These are phyloP conservation scores for Penicillium simplicissimum DNA, from an alignment of 495 filamentous ascomycete species.

Conservation along the genomic window DNA sequence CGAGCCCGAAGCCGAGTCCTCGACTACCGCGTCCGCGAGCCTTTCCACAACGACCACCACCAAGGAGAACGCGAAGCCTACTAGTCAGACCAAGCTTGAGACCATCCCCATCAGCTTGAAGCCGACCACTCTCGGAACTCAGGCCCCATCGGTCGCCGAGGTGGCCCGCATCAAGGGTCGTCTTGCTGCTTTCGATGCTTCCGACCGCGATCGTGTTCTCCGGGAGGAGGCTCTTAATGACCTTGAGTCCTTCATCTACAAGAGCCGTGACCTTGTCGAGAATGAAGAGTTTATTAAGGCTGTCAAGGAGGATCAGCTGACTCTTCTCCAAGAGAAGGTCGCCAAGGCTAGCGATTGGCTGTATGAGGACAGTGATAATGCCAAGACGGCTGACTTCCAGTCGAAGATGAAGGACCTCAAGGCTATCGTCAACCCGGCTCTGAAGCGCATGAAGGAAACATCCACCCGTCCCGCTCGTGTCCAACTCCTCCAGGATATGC, in stretches of 20 bases:
- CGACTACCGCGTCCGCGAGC: constrained; percentile 44
- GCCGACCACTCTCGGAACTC: constrained; percentile 61
- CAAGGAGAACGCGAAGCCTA: constrained; percentile 51
- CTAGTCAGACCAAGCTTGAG: constrained; percentile 63
- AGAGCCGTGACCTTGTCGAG: constrained; percentile 75
- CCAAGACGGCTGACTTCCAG: constrained; percentile 68
- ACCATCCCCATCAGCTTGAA: constrained; percentile 68
- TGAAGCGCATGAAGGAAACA: constrained; percentile 68
- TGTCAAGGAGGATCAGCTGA: constrained; percentile 64
- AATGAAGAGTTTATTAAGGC: constrained; percentile 70
- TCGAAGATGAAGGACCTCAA: constrained; percentile 70
- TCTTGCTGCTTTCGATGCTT: constrained; percentile 77
- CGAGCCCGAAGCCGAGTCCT: constrained; percentile 51
- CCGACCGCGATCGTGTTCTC: constrained; percentile 70
- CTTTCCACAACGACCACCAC: constrained; percentile 47
- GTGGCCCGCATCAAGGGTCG: constrained; percentile 67
- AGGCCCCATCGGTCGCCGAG: constrained; percentile 55
- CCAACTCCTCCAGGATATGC: constrained; percentile 59
- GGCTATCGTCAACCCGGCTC: constrained; percentile 66
- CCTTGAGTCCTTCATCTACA: constrained; percentile 93
- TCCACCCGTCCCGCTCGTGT: constrained; percentile 64
- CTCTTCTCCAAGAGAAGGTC: constrained; percentile 61
- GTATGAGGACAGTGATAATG: constrained; percentile 79
- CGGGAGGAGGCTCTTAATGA: constrained; percentile 90
- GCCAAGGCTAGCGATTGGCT: constrained; percentile 82